Conservation (phyloP, 2,329 filamentous ascomycete species). For the Fusarium sp. region DNA sequence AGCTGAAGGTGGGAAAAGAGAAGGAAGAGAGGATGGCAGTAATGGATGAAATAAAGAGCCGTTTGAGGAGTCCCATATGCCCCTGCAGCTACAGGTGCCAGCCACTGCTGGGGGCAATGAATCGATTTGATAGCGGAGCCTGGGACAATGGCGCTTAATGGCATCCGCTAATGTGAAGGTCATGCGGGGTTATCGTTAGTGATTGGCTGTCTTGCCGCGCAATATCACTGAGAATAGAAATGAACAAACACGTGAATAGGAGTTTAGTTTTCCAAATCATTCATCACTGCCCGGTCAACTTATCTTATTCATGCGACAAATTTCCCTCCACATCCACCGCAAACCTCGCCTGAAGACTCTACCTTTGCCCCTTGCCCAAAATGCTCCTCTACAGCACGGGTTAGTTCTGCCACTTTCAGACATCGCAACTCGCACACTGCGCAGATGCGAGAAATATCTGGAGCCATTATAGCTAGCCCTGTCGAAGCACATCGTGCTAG, state of each 20-base stretch:
- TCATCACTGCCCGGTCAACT: too few species aligned
- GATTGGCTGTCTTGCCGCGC: slow-evolving; percentile 24
- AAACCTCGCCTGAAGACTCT: slow-evolving; percentile 53
- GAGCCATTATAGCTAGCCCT: slow-evolving; percentile 66
- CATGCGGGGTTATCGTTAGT: neutral
- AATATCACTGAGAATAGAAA: slow-evolving; percentile 5
- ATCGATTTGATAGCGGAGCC: neutral
- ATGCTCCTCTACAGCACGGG: slow-evolving; percentile 50
- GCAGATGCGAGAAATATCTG: slow-evolving; percentile 67
- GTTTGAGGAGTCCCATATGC: neutral
- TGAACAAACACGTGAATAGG: neutral
- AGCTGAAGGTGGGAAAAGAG: neutral
- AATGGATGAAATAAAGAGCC: neutral
- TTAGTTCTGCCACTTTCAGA: slow-evolving; percentile 60
- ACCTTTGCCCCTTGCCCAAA: slow-evolving; percentile 49
- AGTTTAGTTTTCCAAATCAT: neutral
- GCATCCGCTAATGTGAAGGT: neutral
- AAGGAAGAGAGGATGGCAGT: neutral
- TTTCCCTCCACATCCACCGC: slow-evolving; percentile 59
- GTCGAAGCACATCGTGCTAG: slow-evolving; percentile 67
- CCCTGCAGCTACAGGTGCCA: neutral
- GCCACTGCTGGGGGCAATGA: slow-evolving; percentile 1
- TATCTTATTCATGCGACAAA: slow-evolving; percentile 53
- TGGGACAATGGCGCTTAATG: neutral
- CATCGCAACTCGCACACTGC: slow-evolving; percentile 68